A percentile compares a stretch with the other conserved stretches of the same genome.
Evolutionary conservation across 75 land plant genomes (phyloP).

Genomic region (Cryptomeria japonica): DNA sequence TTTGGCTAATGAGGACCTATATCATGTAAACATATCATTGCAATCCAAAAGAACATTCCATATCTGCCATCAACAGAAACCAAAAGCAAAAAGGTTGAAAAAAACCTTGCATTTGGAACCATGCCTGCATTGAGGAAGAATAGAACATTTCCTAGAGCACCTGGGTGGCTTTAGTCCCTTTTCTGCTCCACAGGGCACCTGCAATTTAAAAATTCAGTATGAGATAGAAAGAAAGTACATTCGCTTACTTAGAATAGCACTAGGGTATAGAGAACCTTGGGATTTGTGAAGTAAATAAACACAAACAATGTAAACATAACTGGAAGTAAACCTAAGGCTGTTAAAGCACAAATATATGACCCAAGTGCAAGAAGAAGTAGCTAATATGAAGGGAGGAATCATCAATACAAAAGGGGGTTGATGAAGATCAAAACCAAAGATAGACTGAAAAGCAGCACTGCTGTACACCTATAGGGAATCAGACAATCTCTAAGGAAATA

Average conservation of each 20-base stretch:
- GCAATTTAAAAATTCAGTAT: not conserved
- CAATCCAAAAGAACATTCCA: not conserved
- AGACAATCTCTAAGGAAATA: not conserved
- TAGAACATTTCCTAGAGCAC: constrained; percentile 64
- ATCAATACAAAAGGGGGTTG: not conserved
- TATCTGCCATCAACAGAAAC: not conserved
- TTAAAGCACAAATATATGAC: not conserved
- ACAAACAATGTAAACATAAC: not conserved
- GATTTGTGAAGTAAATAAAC: not conserved
- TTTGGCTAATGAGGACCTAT: constrained; percentile 1
- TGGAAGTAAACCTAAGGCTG: not conserved
- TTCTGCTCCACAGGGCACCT: constrained; percentile 99
- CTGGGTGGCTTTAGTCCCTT: constrained; percentile 83
- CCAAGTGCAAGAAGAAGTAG: not conserved
- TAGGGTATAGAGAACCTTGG: not conserved
- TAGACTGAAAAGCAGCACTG: not conserved
- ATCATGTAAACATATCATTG: not conserved
- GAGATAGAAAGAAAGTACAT: not conserved
- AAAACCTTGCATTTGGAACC: constrained; percentile 55
- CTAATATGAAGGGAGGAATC: not conserved
- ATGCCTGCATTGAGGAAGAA: constrained; percentile 73
- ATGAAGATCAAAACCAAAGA: not conserved
- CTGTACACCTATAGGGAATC: not conserved
- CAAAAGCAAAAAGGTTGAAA: not conserved
- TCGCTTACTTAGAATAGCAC: not conserved